Conservation (phyloP, 345 rosid species). For the Euphorbia tirucalli region DNA sequence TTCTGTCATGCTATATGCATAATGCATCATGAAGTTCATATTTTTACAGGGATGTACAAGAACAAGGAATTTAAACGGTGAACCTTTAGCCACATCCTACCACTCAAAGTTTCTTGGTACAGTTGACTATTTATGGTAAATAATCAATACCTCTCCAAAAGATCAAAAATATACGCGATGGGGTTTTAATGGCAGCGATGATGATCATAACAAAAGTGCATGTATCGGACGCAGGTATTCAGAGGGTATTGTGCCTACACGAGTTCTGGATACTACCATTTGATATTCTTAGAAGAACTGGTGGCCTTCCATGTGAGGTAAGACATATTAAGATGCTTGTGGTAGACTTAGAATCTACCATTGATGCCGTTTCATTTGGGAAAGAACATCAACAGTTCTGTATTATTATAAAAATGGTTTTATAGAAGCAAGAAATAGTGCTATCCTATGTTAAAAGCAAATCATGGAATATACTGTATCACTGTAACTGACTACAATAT, state of each 20-base stretch:
- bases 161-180: neutral
- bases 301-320: slow-evolving; percentile 79
- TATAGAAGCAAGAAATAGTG: neutral
- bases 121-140: slow-evolving; percentile 84
- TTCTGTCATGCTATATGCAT: too few relatives aligned
- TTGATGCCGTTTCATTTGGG: neutral
- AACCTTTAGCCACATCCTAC: slow-evolving; percentile 83
- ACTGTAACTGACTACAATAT: neutral
- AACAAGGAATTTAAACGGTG: slow-evolving; percentile 53
- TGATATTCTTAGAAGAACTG: slow-evolving; percentile 51
- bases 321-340: neutral
- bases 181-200: neutral
- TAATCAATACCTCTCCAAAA: neutral
- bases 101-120: slow-evolving; percentile 83
- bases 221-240: slow-evolving; percentile 54
- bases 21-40: neutral
- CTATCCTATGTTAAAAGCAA: neutral
- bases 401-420: too few relatives aligned
- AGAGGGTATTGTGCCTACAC: slow-evolving; percentile 47
- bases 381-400: neutral
- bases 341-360: neutral
- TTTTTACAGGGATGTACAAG: slow-evolving; percentile 50
- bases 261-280: slow-evolving; percentile 78
- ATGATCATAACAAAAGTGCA: neutral
- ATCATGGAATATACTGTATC: too few relatives aligned